These are phyloP conservation scores for Tolypocladium nubicola DNA, from an alignment of 2,329 filamentous ascomycete species.

Conservation along the genomic window DNA sequence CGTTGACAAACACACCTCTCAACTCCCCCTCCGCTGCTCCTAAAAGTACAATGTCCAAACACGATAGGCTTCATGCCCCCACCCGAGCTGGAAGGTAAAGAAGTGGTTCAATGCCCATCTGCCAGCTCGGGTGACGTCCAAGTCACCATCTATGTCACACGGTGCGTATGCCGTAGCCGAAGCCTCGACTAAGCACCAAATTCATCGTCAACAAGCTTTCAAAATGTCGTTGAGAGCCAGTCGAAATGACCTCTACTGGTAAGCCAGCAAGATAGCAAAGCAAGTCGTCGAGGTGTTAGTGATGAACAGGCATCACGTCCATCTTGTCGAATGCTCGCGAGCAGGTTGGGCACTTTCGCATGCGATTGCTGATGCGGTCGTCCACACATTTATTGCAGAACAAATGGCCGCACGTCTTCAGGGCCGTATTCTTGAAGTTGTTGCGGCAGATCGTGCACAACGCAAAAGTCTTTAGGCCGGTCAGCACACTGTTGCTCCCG, in stretches of 20 bases:
- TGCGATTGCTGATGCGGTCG: conserved; percentile 77
- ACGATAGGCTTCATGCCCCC: conserved; percentile 1
- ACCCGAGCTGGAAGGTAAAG: not conserved
- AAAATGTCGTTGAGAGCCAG: conserved; percentile 1
- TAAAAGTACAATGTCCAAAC: conserved; percentile 17
- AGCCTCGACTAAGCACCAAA: not conserved
- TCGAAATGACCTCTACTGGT: not conserved
- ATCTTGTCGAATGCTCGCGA: conserved; percentile 82
- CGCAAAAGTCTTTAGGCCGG: conserved; percentile 20
- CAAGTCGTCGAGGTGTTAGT: conserved; percentile 12
- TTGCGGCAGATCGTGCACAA: conserved; percentile 88
- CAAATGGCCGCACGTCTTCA: conserved; percentile 90
- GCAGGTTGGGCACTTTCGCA: conserved; percentile 92
- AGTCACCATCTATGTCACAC: not conserved
- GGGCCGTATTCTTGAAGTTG: conserved; percentile 86
- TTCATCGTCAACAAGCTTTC: conserved; percentile 1
- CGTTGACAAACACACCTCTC: conserved; percentile 5
- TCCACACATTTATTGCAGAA: conserved; percentile 90
- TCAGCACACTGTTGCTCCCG: conserved; percentile 1
- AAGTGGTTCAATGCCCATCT: not conserved
- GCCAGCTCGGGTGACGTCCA: not conserved
- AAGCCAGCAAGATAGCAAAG: not conserved
- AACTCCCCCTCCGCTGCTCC: conserved; percentile 3
- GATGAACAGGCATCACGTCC: conserved; percentile 71
- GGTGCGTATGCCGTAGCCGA: not conserved